These are phyloP conservation scores for Penicillium italicum DNA, from an alignment of 2,329 filamentous ascomycete genomes.

Conservation along the genomic window DNA sequence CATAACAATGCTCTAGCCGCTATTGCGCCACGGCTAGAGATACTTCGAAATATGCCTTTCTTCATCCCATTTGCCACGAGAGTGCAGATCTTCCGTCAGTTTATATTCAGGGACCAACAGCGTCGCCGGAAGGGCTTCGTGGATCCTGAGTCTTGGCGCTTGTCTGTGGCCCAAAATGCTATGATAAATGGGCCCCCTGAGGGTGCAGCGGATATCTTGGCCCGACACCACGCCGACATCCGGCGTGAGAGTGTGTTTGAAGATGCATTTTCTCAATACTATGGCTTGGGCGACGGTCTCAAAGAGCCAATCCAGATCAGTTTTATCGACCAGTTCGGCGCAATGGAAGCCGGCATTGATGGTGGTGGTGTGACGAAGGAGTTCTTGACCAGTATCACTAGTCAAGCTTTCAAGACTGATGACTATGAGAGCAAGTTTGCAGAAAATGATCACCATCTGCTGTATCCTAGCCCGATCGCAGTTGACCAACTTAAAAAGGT, in stretches of 20 bases:
- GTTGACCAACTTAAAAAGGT: conserved; percentile 65
- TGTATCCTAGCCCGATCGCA: conserved; percentile 82
- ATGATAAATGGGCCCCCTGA: conserved; percentile 41
- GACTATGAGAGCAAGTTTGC: conserved; percentile 65
- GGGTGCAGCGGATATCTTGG: conserved; percentile 39
- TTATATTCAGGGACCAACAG: conserved; percentile 77
- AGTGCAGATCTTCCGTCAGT: conserved; percentile 89
- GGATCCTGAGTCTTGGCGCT: conserved; percentile 73
- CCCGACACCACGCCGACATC: conserved; percentile 73
- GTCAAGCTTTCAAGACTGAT: conserved; percentile 70
- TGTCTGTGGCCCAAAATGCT: conserved; percentile 51
- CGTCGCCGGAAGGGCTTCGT: conserved; percentile 65
- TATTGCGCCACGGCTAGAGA: conserved; percentile 80
- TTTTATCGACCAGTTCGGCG: conserved; percentile 87
- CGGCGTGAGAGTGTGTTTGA: conserved; percentile 74
- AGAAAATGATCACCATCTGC: conserved; percentile 77
- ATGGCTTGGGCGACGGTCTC: conserved; percentile 70
- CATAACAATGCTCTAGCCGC: conserved; percentile 70
- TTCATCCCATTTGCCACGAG: conserved; percentile 89
- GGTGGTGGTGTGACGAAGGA: conserved; percentile 97
- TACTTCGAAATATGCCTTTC: conserved; percentile 94
- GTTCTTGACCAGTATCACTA: conserved; percentile 84
- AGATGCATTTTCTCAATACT: conserved; percentile 83
- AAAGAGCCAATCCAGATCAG: conserved; percentile 97
- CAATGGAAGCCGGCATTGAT: conserved; percentile 88